Percentiles rank a stretch among this genome's conserved stretches.
Evolutionary conservation across 2,329 filamentous ascomycete genomes (phyloP).

Genomic region (Fusarium haematococcum): DNA sequence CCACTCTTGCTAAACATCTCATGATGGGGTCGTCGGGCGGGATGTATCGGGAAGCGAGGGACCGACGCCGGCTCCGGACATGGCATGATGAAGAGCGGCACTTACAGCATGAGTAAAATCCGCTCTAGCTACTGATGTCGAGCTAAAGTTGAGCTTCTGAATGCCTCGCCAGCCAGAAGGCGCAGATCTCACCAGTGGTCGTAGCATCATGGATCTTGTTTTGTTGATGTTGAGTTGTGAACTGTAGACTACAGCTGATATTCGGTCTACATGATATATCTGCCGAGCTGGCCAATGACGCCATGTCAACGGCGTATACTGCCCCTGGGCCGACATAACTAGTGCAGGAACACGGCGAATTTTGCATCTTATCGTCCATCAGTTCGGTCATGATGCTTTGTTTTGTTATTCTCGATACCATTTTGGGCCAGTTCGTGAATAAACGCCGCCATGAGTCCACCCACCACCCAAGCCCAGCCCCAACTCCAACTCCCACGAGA

Average conservation of each 20-base stretch:
- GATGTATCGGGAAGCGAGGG: constrained; percentile 9
- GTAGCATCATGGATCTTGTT: constrained; percentile 24
- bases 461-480: neutral
- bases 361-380: neutral
- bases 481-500: neutral
- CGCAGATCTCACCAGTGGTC: constrained; percentile 4
- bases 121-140: constrained; percentile 46
- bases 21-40: constrained; percentile 5
- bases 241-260: neutral
- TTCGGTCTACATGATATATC: constrained; percentile 11
- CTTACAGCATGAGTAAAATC: constrained; percentile 62
- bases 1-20: neutral
- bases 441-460: neutral
- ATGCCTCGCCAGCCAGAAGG: neutral
- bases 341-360: neutral
- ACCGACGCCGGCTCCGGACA: constrained; percentile 17
- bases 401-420: neutral
- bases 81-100: constrained; percentile 18
- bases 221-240: constrained; percentile 9
- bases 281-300: constrained; percentile 16
- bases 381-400: neutral
- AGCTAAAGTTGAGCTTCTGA: constrained; percentile 51
- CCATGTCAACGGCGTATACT: neutral
- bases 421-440: neutral
- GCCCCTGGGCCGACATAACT: neutral